phyloP scores from a whole-genome alignment of 495 filamentous ascomycete genomes.

The Neurospora tetraspora region DNA sequence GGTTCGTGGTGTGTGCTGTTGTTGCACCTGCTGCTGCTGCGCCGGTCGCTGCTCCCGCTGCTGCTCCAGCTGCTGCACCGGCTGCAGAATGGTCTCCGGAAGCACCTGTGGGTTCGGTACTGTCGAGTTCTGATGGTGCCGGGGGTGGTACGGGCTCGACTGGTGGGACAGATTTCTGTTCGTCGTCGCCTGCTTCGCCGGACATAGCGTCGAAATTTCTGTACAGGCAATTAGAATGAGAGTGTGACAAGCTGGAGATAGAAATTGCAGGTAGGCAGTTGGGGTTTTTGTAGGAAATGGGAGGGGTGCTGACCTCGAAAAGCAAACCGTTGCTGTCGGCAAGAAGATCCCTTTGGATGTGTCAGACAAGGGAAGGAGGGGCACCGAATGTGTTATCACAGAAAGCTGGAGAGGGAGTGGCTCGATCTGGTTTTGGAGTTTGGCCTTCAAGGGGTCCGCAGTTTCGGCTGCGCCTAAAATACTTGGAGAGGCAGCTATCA shows the following conservation, averaged over 20 bases:
- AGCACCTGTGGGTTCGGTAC: neutral
- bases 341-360: neutral
- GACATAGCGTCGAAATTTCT: neutral
- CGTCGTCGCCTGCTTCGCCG: neutral
- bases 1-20: neutral
- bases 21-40: neutral
- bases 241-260: neutral
- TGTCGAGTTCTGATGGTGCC: neutral
- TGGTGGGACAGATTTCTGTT: neutral
- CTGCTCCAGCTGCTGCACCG: neutral
- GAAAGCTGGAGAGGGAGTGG: neutral
- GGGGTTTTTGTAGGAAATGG: neutral
- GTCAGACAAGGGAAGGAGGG: neutral
- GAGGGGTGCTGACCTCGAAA: neutral
- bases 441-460: too few relatives aligned
- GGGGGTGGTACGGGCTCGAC: neutral
- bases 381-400: neutral
- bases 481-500: slow-evolving; percentile 1
- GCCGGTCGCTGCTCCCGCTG: neutral
- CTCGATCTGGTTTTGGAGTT: neutral
- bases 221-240: neutral
- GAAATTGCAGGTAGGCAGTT: neutral
- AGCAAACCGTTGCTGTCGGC: neutral
- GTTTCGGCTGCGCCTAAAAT: neutral
- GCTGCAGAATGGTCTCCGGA: neutral